Evolutionary conservation across 192 early-diverging fungal species (phyloP).

Genomic region (Dissophora globulifera): DNA sequence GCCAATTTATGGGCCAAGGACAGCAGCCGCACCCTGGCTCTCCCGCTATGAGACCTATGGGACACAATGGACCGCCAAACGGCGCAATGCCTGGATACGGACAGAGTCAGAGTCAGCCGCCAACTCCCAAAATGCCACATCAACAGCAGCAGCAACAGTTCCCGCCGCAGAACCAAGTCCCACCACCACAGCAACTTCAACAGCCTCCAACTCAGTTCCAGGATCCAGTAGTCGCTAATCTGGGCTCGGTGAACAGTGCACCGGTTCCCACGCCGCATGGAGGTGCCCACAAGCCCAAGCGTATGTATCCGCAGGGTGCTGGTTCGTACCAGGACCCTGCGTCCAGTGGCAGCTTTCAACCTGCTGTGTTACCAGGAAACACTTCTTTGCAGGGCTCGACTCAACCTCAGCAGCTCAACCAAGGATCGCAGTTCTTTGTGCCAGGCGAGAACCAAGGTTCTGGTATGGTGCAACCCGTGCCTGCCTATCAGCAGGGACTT

Average conservation of each 20-base stretch:
- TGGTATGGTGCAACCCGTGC: constrained; percentile 18
- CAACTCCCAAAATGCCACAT: constrained; percentile 32
- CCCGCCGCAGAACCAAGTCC: constrained; percentile 1
- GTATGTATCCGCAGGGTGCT: constrained; percentile 65
- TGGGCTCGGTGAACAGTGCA: constrained; percentile 15
- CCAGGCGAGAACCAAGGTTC: constrained; percentile 42
- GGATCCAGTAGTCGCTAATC: constrained; percentile 7
- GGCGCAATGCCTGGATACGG: constrained; percentile 13
- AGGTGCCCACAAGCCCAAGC: constrained; percentile 55
- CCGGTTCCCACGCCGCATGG: constrained; percentile 23
- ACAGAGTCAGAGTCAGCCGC: constrained; percentile 32
- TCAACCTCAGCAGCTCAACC: constrained; percentile 15
- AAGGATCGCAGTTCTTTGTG: constrained; percentile 43
- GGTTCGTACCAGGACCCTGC: constrained; percentile 53
- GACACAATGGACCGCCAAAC: constrained; percentile 39
- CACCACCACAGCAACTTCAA: constrained; percentile 4
- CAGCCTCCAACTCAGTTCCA: constrained; percentile 15
- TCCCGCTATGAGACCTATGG: constrained; percentile 32
- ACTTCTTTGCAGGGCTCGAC: neutral
- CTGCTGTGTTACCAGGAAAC: constrained; percentile 23
- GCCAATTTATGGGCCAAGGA: constrained; percentile 14
- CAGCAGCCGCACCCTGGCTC: constrained; percentile 23
- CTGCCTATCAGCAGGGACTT: constrained; percentile 33
- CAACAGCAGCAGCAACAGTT: constrained; percentile 22
- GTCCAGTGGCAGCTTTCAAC: constrained; percentile 37